Base-by-base conservation (phyloP, 768 basidiomycete species). In the Neoboletus brunneissimus region DNA sequence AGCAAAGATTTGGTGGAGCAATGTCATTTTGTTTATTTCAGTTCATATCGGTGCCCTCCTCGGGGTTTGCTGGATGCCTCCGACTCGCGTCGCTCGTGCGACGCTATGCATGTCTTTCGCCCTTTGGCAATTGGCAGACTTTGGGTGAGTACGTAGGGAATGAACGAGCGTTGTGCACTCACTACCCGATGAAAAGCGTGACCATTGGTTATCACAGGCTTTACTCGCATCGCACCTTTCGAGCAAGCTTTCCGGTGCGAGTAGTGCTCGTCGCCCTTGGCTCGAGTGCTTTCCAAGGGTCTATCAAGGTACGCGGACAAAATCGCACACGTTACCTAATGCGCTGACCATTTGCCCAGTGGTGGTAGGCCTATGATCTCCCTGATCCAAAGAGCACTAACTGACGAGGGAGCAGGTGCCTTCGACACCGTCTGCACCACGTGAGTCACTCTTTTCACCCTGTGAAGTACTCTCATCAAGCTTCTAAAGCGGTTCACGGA, bases 131-230 rank as follows among this genome's bases (percentile, higher is more conserved):
- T 16, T 41, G 12, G 55, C 55, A 0, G 41, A 45, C n/a, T 58
- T 57, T 45, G 57, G 57, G 57, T 58, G 32, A 58, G 57, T 27
- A 20, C 44, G 37, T 22, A 51, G 38, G 18, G 5, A 25, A 38
- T 18, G 31, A 31, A 16, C 41, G 56, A 22, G 25, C 23, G 13
- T 37, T 15, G 18, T 40, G 16, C 42, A 23, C 57, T 58, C 44
- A 58, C 55, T 42, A 35, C 18, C 9, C 16, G 12, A 40, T 50
- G 37, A 22, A 51, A 49, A 58, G 57, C 12, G 44, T 58, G n/a
- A 58, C 57, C 0, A 58, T 58, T 15, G 55, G 57, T n/a, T 57
- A 57, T 34, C 57, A 58, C 16, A 58, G 57, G 16, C 37, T 58
- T 1, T 58, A 58, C 31, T 50, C 55, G 3, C 57, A 58, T 8